Evolutionary conservation across 2,329 filamentous ascomycete species (phyloP).

Genomic region (Diplodia mutila): DNA sequence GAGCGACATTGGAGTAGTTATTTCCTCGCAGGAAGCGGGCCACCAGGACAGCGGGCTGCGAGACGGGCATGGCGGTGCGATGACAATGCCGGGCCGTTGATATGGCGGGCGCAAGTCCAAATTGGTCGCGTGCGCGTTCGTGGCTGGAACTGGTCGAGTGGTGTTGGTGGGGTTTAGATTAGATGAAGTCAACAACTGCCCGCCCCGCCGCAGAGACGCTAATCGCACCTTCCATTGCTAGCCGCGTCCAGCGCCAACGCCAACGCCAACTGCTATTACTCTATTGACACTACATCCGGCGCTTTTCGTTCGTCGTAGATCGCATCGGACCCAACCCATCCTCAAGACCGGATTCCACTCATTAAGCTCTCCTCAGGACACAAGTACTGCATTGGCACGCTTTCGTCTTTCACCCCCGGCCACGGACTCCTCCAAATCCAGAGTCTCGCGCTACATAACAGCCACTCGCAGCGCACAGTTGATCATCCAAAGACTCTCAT

Average conservation of each 20-base stretch:
- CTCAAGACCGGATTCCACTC: too few species aligned
- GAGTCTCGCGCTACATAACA: not conserved
- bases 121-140: not conserved
- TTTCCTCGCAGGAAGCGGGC: slow-evolving; percentile 47
- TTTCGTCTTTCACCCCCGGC: not conserved
- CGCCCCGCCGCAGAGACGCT: not conserved
- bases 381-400: not conserved
- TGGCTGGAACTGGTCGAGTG: not conserved
- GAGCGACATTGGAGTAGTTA: slow-evolving; percentile 45
- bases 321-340: too few species aligned
- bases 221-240: too few species aligned
- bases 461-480: too few species aligned
- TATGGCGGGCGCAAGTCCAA: not conserved
- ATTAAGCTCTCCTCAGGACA: too few species aligned
- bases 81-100: not conserved
- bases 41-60: slow-evolving; percentile 47
- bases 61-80: slow-evolving; percentile 27
- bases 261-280: too few species aligned
- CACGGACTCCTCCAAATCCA: not conserved
- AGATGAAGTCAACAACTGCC: not conserved
- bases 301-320: too few species aligned
- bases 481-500: too few species aligned
- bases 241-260: too few species aligned
- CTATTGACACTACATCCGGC: too few species aligned
- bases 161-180: not conserved